Percentiles rank a stretch among this genome's conserved stretches.
Evolutionary conservation across 2,329 filamentous ascomycete species (phyloP).

Genomic region (Xylariaceae sp.): DNA sequence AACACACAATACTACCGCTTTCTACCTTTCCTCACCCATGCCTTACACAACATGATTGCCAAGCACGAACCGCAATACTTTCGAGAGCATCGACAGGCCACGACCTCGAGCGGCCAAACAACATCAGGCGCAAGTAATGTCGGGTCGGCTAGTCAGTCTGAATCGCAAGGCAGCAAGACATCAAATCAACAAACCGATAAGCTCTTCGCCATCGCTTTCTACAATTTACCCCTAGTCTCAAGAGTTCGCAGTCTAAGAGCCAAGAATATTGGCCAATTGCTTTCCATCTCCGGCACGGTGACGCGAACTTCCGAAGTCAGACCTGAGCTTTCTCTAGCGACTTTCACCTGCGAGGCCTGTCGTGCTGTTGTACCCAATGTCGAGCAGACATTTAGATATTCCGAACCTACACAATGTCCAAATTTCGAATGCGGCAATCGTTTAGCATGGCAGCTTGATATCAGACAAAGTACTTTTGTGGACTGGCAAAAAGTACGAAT

Average conservation of each 20-base stretch:
- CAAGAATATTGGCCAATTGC: constrained; percentile 86
- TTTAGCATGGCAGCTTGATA: constrained; percentile 93
- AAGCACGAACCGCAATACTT: constrained; percentile 96
- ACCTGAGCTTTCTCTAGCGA: constrained; percentile 88
- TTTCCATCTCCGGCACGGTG: constrained; percentile 96
- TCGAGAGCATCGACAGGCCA: constrained; percentile 85
- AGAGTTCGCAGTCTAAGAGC: constrained; percentile 86
- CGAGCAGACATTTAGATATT: constrained; percentile 97
- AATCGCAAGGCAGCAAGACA: constrained; percentile 73
- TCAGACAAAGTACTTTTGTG: constrained; percentile 94
- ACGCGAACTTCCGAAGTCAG: constrained; percentile 96
- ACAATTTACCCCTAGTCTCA: constrained; percentile 88
- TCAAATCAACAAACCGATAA: constrained; percentile 96
- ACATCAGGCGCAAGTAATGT: constrained; percentile 70
- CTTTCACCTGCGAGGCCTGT: constrained; percentile 90
- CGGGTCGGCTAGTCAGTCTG: constrained; percentile 67
- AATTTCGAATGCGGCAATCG: constrained; percentile 88
- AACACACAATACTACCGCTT: constrained; percentile 94
- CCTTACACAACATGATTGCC: constrained; percentile 89
- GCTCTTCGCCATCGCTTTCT: constrained; percentile 90
- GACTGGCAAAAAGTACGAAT: constrained; percentile 99
- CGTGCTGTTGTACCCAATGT: constrained; percentile 85
- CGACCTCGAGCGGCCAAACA: constrained; percentile 73
- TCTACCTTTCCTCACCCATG: constrained; percentile 86
- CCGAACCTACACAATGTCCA: constrained; percentile 93